These are phyloP conservation scores for Gossypium gossypioides DNA, from an alignment of 441 rosid species.

Conservation along the genomic window DNA sequence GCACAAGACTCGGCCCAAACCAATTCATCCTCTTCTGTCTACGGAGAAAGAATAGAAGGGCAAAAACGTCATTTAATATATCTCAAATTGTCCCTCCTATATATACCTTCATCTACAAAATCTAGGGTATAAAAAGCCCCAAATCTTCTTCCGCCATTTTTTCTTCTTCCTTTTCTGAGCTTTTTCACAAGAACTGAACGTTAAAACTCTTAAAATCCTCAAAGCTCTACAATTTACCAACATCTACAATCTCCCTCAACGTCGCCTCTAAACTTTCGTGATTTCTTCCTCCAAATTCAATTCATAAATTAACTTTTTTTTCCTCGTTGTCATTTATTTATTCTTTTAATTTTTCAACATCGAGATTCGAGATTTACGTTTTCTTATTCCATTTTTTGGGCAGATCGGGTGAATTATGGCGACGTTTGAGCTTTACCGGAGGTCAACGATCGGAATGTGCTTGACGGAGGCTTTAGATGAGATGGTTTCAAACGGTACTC, in stretches of 20 bases:
- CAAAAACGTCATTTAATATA: slow-evolving; percentile 14
- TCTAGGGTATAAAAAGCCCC: slow-evolving; percentile 64
- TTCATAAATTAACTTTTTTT: background rate
- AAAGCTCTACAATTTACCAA: background rate
- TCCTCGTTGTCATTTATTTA: background rate
- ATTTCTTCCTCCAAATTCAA: background rate
- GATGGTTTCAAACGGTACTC: slow-evolving; percentile 86
- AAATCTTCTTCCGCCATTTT: slow-evolving; percentile 1
- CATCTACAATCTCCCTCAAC: slow-evolving; percentile 12
- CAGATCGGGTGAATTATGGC: slow-evolving; percentile 60
- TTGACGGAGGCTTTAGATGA: slow-evolving; percentile 89
- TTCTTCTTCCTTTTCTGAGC: background rate
- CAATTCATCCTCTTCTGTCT: background rate
- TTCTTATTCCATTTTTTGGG: background rate
- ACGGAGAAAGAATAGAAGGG: slow-evolving; percentile 11
- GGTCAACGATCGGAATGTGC: slow-evolving; percentile 95
- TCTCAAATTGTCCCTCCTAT: slow-evolving; percentile 37
- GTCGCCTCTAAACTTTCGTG: slow-evolving; percentile 26
- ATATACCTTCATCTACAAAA: slow-evolving; percentile 58
- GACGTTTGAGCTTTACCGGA: slow-evolving; percentile 89
- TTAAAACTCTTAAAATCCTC: slow-evolving; percentile 16
- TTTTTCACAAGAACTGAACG: slow-evolving; percentile 18
- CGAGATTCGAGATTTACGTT: background rate
- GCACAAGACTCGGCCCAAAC: background rate
- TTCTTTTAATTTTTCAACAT: background rate